These are phyloP conservation scores for Picea engelmannii DNA, from an alignment of 83 land plant species.

Conservation along the genomic window DNA sequence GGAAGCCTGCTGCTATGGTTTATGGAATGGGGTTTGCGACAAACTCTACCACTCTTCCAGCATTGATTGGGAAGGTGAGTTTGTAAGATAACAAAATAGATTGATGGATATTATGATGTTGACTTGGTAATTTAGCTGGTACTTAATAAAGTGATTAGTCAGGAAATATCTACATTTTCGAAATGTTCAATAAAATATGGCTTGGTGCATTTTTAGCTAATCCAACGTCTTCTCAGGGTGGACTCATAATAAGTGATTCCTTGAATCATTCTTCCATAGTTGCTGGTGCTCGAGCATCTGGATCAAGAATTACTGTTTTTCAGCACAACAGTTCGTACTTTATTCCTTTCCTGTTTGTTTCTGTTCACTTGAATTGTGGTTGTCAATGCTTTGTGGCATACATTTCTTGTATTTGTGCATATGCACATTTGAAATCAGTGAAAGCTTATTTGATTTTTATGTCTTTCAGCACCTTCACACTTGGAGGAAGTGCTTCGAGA, in stretches of 20 bases:
- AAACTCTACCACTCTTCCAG: slow-evolving; percentile 87
- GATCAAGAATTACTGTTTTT: slow-evolving; percentile 82
- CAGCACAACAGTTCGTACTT: slow-evolving; percentile 82
- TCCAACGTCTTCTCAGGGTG: slow-evolving; percentile 56
- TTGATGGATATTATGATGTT: not conserved
- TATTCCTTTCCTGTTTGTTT: not conserved
- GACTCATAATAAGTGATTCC: slow-evolving; percentile 90
- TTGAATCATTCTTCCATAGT: slow-evolving; percentile 93
- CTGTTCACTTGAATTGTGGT: not conserved
- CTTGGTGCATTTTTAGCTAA: not conserved
- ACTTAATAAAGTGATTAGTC: not conserved
- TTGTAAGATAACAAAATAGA: not conserved
- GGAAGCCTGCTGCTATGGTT: slow-evolving; percentile 88
- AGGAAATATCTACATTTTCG: not conserved
- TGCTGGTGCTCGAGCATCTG: slow-evolving; percentile 93
- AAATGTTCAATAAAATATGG: too few relatives aligned
- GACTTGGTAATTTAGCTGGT: not conserved
- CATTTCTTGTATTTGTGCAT: not conserved
- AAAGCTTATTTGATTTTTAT: not conserved
- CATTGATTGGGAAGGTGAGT: slow-evolving; percentile 83
- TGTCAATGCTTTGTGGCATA: not conserved
- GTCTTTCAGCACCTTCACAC: slow-evolving; percentile 70
- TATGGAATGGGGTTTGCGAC: slow-evolving; percentile 98
- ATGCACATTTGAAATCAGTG: not conserved
- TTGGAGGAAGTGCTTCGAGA: slow-evolving; percentile 91